Evolutionary conservation across 208 protist genomes (phyloP), one percentile per base, ranked within the genome.

Genomic region (Leishmania major): DNA sequence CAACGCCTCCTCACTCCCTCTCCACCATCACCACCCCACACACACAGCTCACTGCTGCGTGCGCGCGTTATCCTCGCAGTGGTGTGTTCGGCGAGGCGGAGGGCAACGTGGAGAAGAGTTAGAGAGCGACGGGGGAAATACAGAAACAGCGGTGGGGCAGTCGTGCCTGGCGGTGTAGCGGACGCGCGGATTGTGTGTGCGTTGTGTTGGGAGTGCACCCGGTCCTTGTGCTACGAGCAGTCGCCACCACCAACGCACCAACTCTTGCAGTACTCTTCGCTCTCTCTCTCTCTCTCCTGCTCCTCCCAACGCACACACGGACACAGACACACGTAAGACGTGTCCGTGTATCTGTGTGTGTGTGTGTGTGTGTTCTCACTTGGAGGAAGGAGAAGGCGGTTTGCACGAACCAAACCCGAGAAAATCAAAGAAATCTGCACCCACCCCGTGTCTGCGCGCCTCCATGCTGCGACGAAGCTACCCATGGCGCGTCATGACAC

Each of bases 401-500:
- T 28, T 15, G 40, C 57, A 78, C 74, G 49, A 35, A 19, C 40
- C 49, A 40, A 31, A 31, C 17, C 53, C 45, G 1, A 45, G 2
- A 28, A 49, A 47, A 5, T n/a, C n/a, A 47, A 13, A n/a, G 5
- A 17, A 31, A 28, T 35, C 35, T 31, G 31, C 25, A 28, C n/a
- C 31, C 31, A 43, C n/a, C n/a, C 51, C 60, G 17, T 74, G 5
- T 31, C 47, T 37, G 40, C 17, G 4, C 57, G n/a, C 59, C 15
- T 28, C 55, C 43, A 87, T 86, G 82, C 75, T 87, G 40, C 90
- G 84, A 15, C 62, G 40, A 6, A 80, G 45, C n/a, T 28, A 6
- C 17, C 4, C 77, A 73, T 79, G 87, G 57, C 81, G 43, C 69
- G 89, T 84, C n/a, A 89, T 96, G 86, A 92, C 87, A 51, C 91